Evolutionary conservation across 768 basidiomycete species (phyloP), one percentile per base, ranked within the genome.

Genomic region (Macrolepiota albuminosa): DNA sequence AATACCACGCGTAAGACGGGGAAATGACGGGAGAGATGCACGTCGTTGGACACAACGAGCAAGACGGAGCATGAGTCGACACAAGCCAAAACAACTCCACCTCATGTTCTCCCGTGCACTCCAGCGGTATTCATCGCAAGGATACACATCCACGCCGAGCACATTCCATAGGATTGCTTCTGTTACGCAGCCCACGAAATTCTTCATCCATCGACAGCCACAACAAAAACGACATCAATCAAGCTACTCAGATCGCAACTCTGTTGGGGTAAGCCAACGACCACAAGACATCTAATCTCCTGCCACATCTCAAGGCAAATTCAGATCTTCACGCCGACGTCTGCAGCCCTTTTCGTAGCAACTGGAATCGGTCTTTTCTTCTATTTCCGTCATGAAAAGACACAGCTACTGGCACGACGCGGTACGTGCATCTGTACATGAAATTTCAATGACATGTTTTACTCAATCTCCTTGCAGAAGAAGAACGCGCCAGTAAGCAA

Each of bases 301-400:
- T 21, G 14, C 46, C 33, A 36, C 6, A 43, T 34, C 51, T 64
- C 34, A 58, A 54, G 33, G 14, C 21, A 36, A 58, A 26, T 64
- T 36, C 65, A 98, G 95, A 91, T 93, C n/a, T 97, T 98, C 71
- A 95, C 93, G 2, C 94, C 93, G 31, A 81, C 78, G 55, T 87
- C 95, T 1, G 95, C 92, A 0, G 86, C 80, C 0, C 67, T 98
- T 24, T 97, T 99, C 71, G 72, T 96, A n/a, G 75, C 82, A 1
- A 88, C 93, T 7, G 95, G 95, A 1, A 75, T 82, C 11, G 95
- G 87, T 2, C 78, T 99, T 18, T 91, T 86, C 68, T 86, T 82
- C 65, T 98, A 98, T 76, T 98, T 99, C 75, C 82, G 85, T 55
- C 77, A 85, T 58, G 95, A 98, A 73, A 98, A 98, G 76, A 78